Evolutionary conservation across 805 yeast species (phyloP).

Genomic region (Maudiozyma barnettii): DNA sequence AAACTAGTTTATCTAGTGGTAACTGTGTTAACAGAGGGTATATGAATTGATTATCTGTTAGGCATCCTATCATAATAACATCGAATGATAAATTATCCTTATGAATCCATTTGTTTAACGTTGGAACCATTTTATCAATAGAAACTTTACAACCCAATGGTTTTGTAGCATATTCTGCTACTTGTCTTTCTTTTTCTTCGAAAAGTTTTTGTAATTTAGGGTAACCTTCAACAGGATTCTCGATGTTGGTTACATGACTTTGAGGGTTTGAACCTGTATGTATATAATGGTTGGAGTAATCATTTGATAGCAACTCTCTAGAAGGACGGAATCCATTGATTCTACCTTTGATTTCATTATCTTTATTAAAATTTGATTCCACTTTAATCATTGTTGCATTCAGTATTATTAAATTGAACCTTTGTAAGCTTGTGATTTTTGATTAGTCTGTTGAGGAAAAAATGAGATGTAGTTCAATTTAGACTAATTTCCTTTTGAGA

Average conservation of each 20-base stretch:
- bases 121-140: conserved; percentile 44
- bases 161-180: conserved; percentile 40
- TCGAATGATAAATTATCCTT: conserved; percentile 60
- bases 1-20: conserved; percentile 63
- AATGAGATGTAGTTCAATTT: neutral
- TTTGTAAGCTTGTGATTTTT: too few species aligned
- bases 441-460: too few species aligned
- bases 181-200: conserved; percentile 53
- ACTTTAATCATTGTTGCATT: neutral
- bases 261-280: conserved; percentile 58
- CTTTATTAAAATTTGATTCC: neutral
- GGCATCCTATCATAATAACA: conserved; percentile 85
- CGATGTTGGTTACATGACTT: conserved; percentile 52
- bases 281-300: conserved; percentile 60
- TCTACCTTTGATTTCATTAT: conserved; percentile 5
- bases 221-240: conserved; percentile 68
- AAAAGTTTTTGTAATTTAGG: conserved; percentile 70
- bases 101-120: conserved; percentile 52
- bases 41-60: conserved; percentile 64
- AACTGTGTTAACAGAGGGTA: conserved; percentile 51
- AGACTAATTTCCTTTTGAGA: too few species aligned
- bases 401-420: neutral
- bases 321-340: conserved; percentile 20
- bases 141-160: conserved; percentile 59
- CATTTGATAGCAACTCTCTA: conserved; percentile 43